Conservation (phyloP, 208 protist species). For the Histomonas meleagridis region DNA sequence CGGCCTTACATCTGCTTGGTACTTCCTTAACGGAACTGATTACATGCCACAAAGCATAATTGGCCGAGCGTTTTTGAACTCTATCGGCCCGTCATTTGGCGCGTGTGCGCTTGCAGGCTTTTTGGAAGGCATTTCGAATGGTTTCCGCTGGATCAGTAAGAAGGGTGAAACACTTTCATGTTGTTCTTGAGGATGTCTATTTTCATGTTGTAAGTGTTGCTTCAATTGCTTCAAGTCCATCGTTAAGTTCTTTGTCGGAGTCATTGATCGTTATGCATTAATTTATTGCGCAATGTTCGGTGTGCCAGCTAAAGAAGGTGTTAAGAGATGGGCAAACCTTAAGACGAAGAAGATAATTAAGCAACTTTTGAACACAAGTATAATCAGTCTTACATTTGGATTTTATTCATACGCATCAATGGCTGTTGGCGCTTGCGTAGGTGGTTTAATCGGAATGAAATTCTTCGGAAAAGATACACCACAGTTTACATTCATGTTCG, state of each 20-base stretch:
- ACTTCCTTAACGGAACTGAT: neutral
- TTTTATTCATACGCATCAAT: neutral
- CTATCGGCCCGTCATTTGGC: neutral
- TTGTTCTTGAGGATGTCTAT: neutral
- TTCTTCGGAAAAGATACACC: neutral
- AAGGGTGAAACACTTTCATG: neutral
- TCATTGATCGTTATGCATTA: neutral
- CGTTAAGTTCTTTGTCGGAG: neutral
- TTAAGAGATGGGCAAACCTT: neutral
- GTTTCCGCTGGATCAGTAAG: neutral
- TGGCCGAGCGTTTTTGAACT: neutral
- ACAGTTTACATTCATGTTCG: neutral
- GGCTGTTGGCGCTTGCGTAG: neutral
- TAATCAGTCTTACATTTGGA: neutral
- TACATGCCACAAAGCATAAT: neutral
- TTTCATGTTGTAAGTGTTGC: neutral
- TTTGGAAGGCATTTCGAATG: neutral
- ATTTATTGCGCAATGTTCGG: slow-evolving; percentile 32
- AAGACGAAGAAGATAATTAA: neutral
- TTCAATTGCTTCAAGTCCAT: neutral
- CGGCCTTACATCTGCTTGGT: neutral
- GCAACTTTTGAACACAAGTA: neutral
- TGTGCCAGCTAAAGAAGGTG: neutral
- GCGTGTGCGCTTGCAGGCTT: neutral
- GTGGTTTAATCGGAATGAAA: neutral